Base-by-base conservation (phyloP, 2,329 filamentous ascomycete genomes). In the Pyricularia grisea region DNA sequence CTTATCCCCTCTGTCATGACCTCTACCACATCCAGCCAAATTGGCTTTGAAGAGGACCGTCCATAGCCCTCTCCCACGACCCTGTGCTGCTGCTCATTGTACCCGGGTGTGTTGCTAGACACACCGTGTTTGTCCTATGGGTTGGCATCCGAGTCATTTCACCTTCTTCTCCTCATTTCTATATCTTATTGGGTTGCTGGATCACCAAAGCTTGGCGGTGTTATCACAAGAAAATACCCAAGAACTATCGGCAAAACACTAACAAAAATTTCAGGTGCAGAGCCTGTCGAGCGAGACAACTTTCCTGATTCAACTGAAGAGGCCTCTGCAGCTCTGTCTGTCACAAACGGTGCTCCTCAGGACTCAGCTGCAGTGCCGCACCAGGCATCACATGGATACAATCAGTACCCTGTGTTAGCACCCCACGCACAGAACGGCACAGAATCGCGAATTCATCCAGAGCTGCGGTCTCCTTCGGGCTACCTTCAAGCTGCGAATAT, bases 391-490 rank as follows among this genome's bases (percentile, higher is more conserved):
- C 83, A 84, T 82, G 82, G 81, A 75, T 84, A 83, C 77, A 79
- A 70, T 71, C 78, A 80, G 69, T 73, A 79, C 69, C 70, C 71
- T 50, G 60, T 70, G 27, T 65, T 70, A 33, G 27, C 66, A 30
- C 33, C 66, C 25, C 58, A 67, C 66, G 55, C 50, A 28, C 42
- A 67, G 28, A 67, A 42, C n/a, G 50, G 30, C 20, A 73, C 77
- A 66, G 82, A 84, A 72, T 74, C 80, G 70, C 80, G 81, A 71
- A 84, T 85, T 67, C 82, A 85, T 70, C 83, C 83, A 25, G 81
- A 84, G 68, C 77, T 85, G 64, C 79, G 83, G 73, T 73, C 72
- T 11, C 66, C 67, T 31, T 72, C 74, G 36, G 70, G 69, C 67
- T 75, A 73, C 71, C 72, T 73, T 27, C 72, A 76, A 33, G 70